phyloP scores from a whole-genome alignment of 495 filamentous ascomycete genomes.

The Podospora australis region DNA sequence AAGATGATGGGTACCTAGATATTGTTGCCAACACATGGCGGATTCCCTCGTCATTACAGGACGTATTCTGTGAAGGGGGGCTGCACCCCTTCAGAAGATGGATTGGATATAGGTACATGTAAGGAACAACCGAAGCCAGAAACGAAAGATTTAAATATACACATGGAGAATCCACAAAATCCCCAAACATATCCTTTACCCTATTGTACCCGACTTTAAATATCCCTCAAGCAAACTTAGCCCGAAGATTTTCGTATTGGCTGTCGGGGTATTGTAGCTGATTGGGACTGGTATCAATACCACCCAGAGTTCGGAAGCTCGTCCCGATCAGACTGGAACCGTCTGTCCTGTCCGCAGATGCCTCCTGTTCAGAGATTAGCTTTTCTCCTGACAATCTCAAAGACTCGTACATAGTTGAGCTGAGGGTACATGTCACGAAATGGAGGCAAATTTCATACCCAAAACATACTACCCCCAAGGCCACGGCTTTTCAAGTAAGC shows the following conservation, averaged over 20 bases:
- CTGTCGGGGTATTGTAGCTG: conserved; percentile 36
- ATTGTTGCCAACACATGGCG: no score
- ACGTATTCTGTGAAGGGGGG: no score
- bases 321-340: conserved; percentile 58
- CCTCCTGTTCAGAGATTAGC: no score
- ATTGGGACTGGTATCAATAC: conserved; percentile 32
- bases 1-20: no score
- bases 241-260: conserved; percentile 35
- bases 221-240: conserved; percentile 11
- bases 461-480: conserved; percentile 84
- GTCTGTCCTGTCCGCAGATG: conserved; percentile 59
- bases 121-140: neutral
- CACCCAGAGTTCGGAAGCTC: conserved; percentile 33
- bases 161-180: no score
- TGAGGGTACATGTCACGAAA: no score
- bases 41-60: no score
- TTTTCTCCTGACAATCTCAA: no score
- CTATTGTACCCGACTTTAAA: neutral
- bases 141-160: neutral
- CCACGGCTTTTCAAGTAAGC: conserved; percentile 54
- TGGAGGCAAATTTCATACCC: no score
- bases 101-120: neutral
- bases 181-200: no score
- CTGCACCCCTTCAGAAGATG: no score
- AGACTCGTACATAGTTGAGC: no score